Base-by-base conservation (phyloP, 306 rosid genomes). In the Acacia melanoxylon region DNA sequence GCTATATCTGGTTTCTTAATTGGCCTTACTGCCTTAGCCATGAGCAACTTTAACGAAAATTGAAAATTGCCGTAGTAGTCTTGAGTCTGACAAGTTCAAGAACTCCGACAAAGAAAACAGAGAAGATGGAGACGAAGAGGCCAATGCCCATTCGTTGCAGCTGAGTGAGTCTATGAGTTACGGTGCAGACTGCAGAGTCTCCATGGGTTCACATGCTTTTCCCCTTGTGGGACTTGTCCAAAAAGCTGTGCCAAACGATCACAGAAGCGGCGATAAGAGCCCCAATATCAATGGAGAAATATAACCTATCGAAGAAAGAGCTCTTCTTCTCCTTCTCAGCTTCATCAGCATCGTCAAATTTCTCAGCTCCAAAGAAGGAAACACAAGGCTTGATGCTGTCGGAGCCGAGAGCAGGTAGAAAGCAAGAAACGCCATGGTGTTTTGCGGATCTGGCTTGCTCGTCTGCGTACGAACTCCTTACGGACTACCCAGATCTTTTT, bases 361-460 rank as follows among this genome's bases (percentile, higher is more conserved):
- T 8, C 1, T 37, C 41, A 37, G 41, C 41, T 37, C 41, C 41
- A 6, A 37, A 37, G 41, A 37, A 37, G 41, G 97, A 90, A 62
- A 92, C 94, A 75, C 97, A 92, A 15, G 97, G 91, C 87, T 92
- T 92, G 59, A 92, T 92, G 54, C 97, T 93, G 24, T 95, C 97
- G 4, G 97, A 89, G 25, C 91, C 95, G 11, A 93, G 81, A 24
- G 97, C 95, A 72, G 89, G 94, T 93, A 93, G 74, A 93, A 94
- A 0, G 97, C 89, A 13, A 83, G 0, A 46, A 84, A 91, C 51
- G 83, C 78, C 77, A 88, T 85, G 13, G 87, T 84, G 52, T 80
- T 87, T 66, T 93, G 89, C 74, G n/a, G n/a, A n/a, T n/a, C n/a
- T n/a, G n/a, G n/a, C n/a, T n/a, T n/a, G n/a, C n/a, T n/a, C n/a